These are phyloP conservation scores for Russula emetica DNA, from an alignment of 768 basidiomycete genomes.

Conservation along the genomic window DNA sequence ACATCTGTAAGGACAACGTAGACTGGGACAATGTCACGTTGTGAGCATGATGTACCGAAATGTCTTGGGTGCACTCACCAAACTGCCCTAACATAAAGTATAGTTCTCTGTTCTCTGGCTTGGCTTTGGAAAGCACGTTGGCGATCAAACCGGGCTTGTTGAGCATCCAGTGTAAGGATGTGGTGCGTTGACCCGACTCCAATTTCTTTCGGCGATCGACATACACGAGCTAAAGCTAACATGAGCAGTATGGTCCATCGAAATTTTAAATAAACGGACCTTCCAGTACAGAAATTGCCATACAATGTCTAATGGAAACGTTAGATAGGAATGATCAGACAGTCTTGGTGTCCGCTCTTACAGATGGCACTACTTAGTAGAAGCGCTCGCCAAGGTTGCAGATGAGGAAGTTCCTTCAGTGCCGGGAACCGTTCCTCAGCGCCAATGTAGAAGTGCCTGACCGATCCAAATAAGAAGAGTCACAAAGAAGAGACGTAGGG, in stretches of 20 bases:
- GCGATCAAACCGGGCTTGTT: constrained; percentile 86
- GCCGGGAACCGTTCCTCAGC: constrained; percentile 85
- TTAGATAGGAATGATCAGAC: constrained; percentile 15
- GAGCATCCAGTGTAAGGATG: constrained; percentile 82
- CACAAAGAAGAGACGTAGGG: background rate
- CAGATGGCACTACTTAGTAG: constrained; percentile 78
- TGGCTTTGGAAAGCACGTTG: constrained; percentile 55
- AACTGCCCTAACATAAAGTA: constrained; percentile 86
- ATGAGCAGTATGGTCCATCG: background rate
- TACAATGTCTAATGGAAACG: constrained; percentile 57
- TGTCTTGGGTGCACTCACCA: constrained; percentile 40
- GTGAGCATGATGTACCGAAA: constrained; percentile 7
- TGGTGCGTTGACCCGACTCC: constrained; percentile 84
- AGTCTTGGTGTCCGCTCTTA: constrained; percentile 41
- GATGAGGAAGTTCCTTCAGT: constrained; percentile 58
- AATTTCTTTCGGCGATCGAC: constrained; percentile 87
- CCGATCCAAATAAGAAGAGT: background rate
- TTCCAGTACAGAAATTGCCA: constrained; percentile 98
- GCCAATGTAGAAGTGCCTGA: constrained; percentile 83
- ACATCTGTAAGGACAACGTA: constrained; percentile 85
- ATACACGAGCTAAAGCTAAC: constrained; percentile 61
- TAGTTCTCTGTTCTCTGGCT: constrained; percentile 56
- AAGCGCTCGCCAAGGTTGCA: constrained; percentile 70
- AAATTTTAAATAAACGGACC: constrained; percentile 36
- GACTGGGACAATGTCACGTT: constrained; percentile 41